Conservation (phyloP, 1,139 yeast species). For the Barnettozyma hawaiiensis region DNA sequence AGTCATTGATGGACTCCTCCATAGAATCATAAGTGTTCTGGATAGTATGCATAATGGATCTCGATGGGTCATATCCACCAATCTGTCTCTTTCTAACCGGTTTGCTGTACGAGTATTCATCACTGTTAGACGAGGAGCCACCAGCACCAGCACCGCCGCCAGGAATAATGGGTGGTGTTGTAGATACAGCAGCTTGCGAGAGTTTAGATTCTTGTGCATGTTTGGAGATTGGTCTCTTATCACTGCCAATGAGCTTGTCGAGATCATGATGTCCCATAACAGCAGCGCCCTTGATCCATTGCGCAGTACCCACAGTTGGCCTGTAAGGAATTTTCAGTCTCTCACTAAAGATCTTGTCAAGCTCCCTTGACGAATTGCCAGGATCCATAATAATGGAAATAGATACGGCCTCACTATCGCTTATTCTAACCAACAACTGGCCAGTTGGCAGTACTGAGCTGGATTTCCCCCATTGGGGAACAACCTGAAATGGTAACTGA, state of each 20-base stretch:
- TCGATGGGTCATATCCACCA: slow-evolving; percentile 34
- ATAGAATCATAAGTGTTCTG: slow-evolving; percentile 49
- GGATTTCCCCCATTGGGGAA: slow-evolving; percentile 35
- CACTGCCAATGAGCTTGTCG: slow-evolving; percentile 54
- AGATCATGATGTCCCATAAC: slow-evolving; percentile 56
- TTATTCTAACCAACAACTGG: slow-evolving; percentile 59
- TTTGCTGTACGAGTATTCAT: slow-evolving; percentile 40
- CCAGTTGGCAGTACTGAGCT: slow-evolving; percentile 63
- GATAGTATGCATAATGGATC: slow-evolving; percentile 40
- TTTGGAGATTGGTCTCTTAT: slow-evolving; percentile 48
- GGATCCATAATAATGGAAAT: slow-evolving; percentile 39
- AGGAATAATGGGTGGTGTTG: slow-evolving; percentile 1
- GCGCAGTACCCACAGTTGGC: slow-evolving; percentile 74
- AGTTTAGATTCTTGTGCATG: slow-evolving; percentile 30
- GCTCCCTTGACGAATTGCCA: slow-evolving; percentile 28
- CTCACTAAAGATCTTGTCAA: slow-evolving; percentile 53
- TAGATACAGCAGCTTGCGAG: slow-evolving; percentile 4
- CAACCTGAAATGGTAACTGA: slow-evolving; percentile 37
- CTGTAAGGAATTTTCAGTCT: slow-evolving; percentile 65
- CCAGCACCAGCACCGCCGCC: too few species aligned
- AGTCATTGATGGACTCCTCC: slow-evolving; percentile 53
- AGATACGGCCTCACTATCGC: slow-evolving; percentile 51
- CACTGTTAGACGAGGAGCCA: slow-evolving; percentile 20
- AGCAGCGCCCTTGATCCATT: slow-evolving; percentile 81
- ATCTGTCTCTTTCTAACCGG: slow-evolving; percentile 40